Percentiles rank a stretch among this genome's conserved stretches.
phyloP scores from a whole-genome alignment of 2,329 filamentous ascomycete species.

The Beauveria pseudobassiana region DNA sequence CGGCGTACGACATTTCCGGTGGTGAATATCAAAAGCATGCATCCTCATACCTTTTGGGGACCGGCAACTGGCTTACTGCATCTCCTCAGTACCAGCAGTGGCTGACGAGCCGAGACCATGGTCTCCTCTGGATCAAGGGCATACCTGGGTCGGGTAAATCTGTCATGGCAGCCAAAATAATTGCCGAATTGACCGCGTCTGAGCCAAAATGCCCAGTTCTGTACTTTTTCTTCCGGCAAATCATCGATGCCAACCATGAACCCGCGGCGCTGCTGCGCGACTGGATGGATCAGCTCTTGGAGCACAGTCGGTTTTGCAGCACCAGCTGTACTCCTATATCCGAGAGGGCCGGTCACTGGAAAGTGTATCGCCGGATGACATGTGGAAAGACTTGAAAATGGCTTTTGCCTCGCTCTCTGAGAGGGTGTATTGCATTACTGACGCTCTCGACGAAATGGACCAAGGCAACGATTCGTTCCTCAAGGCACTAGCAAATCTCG shows the following conservation, averaged over 20 bases:
- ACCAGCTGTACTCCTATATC: constrained; percentile 25
- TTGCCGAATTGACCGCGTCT: constrained; percentile 10
- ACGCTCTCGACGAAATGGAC: constrained; percentile 42
- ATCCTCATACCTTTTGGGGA: constrained; percentile 16
- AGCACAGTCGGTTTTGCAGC: constrained; percentile 21
- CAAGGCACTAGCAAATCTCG: constrained; percentile 24
- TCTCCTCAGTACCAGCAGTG: constrained; percentile 15
- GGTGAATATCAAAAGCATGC: constrained; percentile 23
- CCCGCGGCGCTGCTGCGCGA: constrained; percentile 25
- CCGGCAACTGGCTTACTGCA: constrained; percentile 16
- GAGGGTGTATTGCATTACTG: constrained; percentile 31
- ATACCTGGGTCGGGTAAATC: constrained; percentile 33
- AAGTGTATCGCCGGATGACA: background rate
- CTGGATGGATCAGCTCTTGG: constrained; percentile 26
- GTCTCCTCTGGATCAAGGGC: constrained; percentile 26
- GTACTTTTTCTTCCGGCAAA: constrained; percentile 34
- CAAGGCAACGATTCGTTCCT: constrained; percentile 28
- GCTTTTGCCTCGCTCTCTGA: constrained; percentile 17
- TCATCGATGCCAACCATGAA: constrained; percentile 27
- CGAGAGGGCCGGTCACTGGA: constrained; percentile 4
- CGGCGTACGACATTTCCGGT: constrained; percentile 18
- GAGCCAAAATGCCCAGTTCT: constrained; percentile 21
- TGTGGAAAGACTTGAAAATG: constrained; percentile 5
- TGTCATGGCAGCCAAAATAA: constrained; percentile 23
- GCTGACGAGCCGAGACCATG: constrained; percentile 10